A percentile compares a stretch with the other conserved stretches of the same genome.
phyloP scores from a whole-genome alignment of 164 flowering plant species.

The Macadamia tetraphylla region DNA sequence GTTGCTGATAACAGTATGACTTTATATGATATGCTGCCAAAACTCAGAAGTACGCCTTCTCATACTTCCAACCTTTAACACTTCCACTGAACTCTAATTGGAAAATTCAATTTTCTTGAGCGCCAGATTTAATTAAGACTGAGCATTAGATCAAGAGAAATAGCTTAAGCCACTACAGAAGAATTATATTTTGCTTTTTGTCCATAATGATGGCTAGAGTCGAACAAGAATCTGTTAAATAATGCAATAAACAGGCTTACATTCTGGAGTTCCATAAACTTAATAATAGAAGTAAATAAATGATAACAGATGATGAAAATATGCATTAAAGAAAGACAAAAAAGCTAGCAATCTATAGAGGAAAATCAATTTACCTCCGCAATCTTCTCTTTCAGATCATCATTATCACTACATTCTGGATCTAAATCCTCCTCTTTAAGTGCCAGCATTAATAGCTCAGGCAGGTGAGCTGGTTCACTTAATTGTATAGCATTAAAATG shows the following conservation, averaged over 20 bases:
- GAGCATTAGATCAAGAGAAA: too few species aligned
- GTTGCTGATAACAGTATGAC: too few species aligned
- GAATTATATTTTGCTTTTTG: too few species aligned
- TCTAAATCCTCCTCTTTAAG: slow-evolving; percentile 78
- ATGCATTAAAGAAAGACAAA: neutral
- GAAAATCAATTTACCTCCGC: slow-evolving; percentile 50
- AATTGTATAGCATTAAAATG: slow-evolving; percentile 94
- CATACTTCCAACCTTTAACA: too few species aligned
- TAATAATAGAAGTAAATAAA: neutral
- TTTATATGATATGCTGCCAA: too few species aligned
- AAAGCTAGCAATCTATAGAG: slow-evolving; percentile 2
- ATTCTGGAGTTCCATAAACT: neutral
- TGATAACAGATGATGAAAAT: neutral
- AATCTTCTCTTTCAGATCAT: slow-evolving; percentile 70
- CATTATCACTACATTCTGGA: slow-evolving; percentile 47
- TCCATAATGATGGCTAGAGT: too few species aligned
- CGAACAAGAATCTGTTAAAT: too few species aligned
- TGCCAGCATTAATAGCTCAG: slow-evolving; percentile 67
- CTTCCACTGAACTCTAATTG: too few species aligned
- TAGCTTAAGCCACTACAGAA: too few species aligned
- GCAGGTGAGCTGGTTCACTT: slow-evolving; percentile 77
- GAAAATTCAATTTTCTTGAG: too few species aligned
- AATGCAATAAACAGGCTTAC: neutral
- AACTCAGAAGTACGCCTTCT: too few species aligned
- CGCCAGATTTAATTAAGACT: too few species aligned